Percentiles rank a stretch among this genome's conserved stretches.
phyloP scores from a whole-genome alignment of 441 rosid genomes.

The Arabidopsis lyrata region DNA sequence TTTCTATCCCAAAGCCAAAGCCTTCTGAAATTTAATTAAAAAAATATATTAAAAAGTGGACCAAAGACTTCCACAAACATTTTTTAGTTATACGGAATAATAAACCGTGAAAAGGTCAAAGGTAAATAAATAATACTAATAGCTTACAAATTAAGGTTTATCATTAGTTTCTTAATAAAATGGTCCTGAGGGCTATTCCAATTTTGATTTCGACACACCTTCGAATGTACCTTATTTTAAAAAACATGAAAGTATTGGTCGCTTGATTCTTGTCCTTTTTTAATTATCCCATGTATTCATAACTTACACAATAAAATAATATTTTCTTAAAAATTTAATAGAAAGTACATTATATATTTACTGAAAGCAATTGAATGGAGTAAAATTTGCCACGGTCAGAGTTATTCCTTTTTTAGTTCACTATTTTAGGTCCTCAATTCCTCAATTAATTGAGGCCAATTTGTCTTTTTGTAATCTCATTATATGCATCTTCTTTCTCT shows the following conservation, averaged over 20 bases:
- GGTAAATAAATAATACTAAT: background rate
- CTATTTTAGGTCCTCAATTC: constrained; percentile 34
- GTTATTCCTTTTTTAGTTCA: constrained; percentile 17
- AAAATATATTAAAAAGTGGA: constrained; percentile 22
- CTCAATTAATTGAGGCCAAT: constrained; percentile 36
- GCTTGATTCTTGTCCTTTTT: background rate
- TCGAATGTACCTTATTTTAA: background rate
- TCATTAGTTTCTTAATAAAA: background rate
- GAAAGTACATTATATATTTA: background rate
- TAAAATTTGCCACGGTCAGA: constrained; percentile 24
- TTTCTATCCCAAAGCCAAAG: constrained; percentile 21
- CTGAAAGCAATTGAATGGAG: constrained; percentile 9
- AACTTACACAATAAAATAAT: background rate
- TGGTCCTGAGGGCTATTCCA: background rate
- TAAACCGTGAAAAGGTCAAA: constrained; percentile 19
- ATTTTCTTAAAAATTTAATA: background rate
- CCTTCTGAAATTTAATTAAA: background rate
- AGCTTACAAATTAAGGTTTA: background rate
- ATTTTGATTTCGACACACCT: background rate
- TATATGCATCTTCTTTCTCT: constrained; percentile 32
- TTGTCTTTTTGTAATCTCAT: constrained; percentile 34
- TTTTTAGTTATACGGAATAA: background rate
- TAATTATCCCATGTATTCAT: background rate
- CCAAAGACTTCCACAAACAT: constrained; percentile 21
- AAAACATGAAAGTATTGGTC: background rate